Percentiles rank a stretch among this genome's conserved stretches.
Evolutionary conservation across 176 grass and related monocot genomes (phyloP).

Genomic region (Elymus sibiricus): DNA sequence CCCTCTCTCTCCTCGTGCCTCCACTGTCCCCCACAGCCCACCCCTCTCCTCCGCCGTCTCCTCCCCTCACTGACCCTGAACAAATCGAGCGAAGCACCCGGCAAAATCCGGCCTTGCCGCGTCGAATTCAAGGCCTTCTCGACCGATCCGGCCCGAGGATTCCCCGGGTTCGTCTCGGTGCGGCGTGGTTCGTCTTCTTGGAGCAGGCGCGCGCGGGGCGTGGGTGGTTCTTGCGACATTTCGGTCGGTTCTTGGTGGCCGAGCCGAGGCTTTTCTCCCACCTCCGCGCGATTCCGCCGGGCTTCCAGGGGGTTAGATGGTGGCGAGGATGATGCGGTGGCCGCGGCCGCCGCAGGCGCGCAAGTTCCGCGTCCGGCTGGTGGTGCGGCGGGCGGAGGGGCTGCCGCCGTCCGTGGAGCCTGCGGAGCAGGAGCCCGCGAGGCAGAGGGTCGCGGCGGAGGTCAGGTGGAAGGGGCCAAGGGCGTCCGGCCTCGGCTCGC

Average conservation of each 20-base stretch:
- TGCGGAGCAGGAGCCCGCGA: background rate
- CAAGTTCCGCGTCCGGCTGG: conserved; percentile 72
- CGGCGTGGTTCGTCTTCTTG: background rate
- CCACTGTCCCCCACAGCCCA: background rate
- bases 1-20: conserved; percentile 38
- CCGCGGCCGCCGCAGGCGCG: conserved; percentile 64
- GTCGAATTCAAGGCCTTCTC: background rate
- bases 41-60: background rate
- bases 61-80: background rate
- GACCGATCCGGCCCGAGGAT: background rate
- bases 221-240: background rate
- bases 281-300: background rate
- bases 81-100: background rate
- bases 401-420: background rate
- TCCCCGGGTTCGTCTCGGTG: background rate
- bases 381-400: conserved; percentile 62
- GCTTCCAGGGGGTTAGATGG: conserved; percentile 34
- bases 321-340: conserved; percentile 88
- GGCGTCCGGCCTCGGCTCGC: conserved; percentile 61
- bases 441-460: conserved; percentile 46
- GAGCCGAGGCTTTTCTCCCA: background rate
- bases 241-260: conserved; percentile 3
- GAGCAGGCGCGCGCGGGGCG: background rate
- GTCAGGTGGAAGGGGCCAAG: conserved; percentile 88
- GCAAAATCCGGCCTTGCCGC: background rate